Percentiles rank a stretch among this genome's conserved stretches.
phyloP scores from a whole-genome alignment of 805 yeast species.

The Aciculoconidium aculeatum region DNA sequence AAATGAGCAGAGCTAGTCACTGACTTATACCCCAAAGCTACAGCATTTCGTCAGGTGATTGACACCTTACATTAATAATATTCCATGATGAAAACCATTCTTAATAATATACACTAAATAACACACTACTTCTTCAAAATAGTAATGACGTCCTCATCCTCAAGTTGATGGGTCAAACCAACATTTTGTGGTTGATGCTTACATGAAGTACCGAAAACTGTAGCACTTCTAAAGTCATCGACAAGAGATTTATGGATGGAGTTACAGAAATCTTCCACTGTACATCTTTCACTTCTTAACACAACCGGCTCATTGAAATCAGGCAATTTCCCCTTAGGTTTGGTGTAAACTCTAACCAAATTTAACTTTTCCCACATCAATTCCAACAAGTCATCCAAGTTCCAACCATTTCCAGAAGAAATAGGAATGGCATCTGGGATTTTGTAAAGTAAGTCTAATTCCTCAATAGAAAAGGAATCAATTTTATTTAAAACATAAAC shows the following conservation, averaged over 20 bases:
- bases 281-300: conserved; percentile 68
- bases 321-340: conserved; percentile 91
- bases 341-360: conserved; percentile 92
- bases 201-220: conserved; percentile 89
- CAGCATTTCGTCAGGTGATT: too few relatives aligned
- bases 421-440: conserved; percentile 98
- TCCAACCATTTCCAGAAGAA: conserved; percentile 95
- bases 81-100: too few relatives aligned
- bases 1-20: too few relatives aligned
- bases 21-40: too few relatives aligned
- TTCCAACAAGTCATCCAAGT: conserved; percentile 88
- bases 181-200: conserved; percentile 98
- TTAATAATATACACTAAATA: neutral
- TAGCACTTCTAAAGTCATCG: conserved; percentile 87
- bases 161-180: conserved; percentile 75
- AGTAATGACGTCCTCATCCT: conserved; percentile 97
- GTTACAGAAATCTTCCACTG: conserved; percentile 95
- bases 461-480: conserved; percentile 91
- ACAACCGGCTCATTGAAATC: conserved; percentile 96
- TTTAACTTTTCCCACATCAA: conserved; percentile 92
- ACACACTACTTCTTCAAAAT: conserved; percentile 61
- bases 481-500: conserved; percentile 92
- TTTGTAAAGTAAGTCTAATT: conserved; percentile 80
- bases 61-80: too few relatives aligned
- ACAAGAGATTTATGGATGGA: conserved; percentile 92